phyloP scores from a whole-genome alignment of 495 filamentous ascomycete genomes.

The Aspergillus wentii region DNA sequence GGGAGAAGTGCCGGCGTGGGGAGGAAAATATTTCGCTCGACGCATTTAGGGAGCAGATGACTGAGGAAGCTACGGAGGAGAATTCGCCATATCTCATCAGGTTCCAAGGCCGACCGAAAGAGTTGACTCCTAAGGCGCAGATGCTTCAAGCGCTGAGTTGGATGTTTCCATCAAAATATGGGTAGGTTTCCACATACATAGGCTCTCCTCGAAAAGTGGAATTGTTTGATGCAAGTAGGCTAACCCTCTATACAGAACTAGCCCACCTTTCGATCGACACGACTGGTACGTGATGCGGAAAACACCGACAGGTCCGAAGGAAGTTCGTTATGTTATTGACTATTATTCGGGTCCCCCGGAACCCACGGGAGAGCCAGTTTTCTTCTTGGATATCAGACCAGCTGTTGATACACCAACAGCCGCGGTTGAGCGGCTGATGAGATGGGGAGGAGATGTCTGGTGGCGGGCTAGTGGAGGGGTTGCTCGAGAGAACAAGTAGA shows the following conservation, averaged over 20 bases:
- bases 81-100: conserved; percentile 65
- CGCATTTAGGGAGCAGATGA: conserved; percentile 30
- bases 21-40: conserved; percentile 55
- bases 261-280: conserved; percentile 94
- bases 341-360: conserved; percentile 90
- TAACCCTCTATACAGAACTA: too few species aligned
- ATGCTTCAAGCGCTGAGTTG: conserved; percentile 72
- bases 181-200: conserved; percentile 44
- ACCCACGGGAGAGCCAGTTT: conserved; percentile 87
- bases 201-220: too few species aligned
- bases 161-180: conserved; percentile 75
- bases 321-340: conserved; percentile 95
- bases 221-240: too few species aligned
- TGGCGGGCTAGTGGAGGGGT: conserved; percentile 77
- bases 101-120: conserved; percentile 83
- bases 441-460: conserved; percentile 95
- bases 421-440: conserved; percentile 74
- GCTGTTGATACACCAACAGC: conserved; percentile 79
- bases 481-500: conserved; percentile 39
- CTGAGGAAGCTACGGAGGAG: conserved; percentile 33
- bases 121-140: conserved; percentile 84
- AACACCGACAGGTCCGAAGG: conserved; percentile 54
- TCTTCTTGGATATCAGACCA: conserved; percentile 94
- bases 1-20: conserved; percentile 68
- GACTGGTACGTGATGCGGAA: conserved; percentile 89